A percentile compares a stretch with the other conserved stretches of the same genome.
Evolutionary conservation across 805 yeast genomes (phyloP).

Genomic region (Saccharomyces eubayanus): DNA sequence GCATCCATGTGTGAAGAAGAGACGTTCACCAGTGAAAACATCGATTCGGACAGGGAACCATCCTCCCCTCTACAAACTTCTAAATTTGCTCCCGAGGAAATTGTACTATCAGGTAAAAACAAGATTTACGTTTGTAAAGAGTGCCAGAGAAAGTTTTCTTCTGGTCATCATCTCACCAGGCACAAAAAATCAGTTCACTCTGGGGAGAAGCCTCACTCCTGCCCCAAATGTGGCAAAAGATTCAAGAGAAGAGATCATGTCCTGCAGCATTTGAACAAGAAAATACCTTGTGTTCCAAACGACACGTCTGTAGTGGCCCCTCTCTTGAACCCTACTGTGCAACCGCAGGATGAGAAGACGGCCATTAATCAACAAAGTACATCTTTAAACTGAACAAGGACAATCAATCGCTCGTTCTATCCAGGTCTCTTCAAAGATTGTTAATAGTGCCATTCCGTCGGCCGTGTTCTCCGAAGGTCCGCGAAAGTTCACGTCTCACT

Average conservation of each 20-base stretch:
- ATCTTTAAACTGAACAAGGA: background rate
- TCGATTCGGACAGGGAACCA: background rate
- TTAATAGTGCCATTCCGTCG: background rate
- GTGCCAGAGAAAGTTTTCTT: slow-evolving; percentile 31
- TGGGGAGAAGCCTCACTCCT: slow-evolving; percentile 33
- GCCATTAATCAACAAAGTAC: background rate
- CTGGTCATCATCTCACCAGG: slow-evolving; percentile 33
- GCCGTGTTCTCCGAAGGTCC: background rate
- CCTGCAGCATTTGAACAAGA: slow-evolving; percentile 31
- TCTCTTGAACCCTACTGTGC: background rate
- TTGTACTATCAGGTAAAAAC: slow-evolving; percentile 28
- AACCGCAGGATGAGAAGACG: background rate
- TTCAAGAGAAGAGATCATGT: slow-evolving; percentile 34
- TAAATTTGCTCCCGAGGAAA: slow-evolving; percentile 27
- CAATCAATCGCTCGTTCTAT: too few relatives aligned
- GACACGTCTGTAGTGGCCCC: slow-evolving; percentile 5
- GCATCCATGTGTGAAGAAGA: background rate
- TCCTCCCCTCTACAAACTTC: slow-evolving; percentile 16
- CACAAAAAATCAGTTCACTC: slow-evolving; percentile 34
- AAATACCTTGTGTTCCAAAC: slow-evolving; percentile 27
- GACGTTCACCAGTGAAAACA: background rate
- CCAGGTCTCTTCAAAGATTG: background rate
- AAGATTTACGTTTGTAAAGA: slow-evolving; percentile 31
- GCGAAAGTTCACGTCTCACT: background rate
- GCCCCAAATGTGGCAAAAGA: slow-evolving; percentile 32